Base-by-base conservation (phyloP, 306 rosid genomes). In the Prunus campanulata region DNA sequence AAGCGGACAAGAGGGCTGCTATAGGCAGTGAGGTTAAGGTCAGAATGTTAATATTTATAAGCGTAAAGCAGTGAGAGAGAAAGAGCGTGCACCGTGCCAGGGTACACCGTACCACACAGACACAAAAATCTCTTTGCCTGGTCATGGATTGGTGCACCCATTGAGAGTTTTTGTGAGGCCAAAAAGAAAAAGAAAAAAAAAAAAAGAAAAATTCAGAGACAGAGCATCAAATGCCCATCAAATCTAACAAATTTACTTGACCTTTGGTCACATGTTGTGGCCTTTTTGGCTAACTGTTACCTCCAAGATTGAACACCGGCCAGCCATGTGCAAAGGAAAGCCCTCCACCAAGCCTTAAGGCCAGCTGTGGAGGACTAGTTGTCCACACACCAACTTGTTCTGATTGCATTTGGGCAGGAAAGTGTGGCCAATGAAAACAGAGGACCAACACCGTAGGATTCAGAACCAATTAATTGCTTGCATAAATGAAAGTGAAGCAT, bases 1-100 rank as follows among this genome's bases (percentile, higher is more conserved):
- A n/a, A 63, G 71, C 55, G 77, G 77, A 54, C 68, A 72, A 68
- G 78, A 49, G 47, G 49, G 68, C 49, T 29, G 72, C 70, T 61
- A 16, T 69, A 18, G 60, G 70, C 61, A 61, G 29, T 1, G 15
- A 63, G 78, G 78, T 47, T 18, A 47, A 47, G 70, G 61, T 19
- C 60, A 63, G 4, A 2, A 63, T 24, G 47, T 61, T 11, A 6
- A 19, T 74, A 74, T 74, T 74, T 74, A 74, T 74, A 74, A 46
- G 59, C 57, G 0, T 3, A 12, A 71, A 3, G 6, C 14, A 30
- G 48, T 29, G 8, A 60, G 66, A 32, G 5, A 32, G 27, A 25
- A 25, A 25, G 39, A 32, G 42, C 8, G 29, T 73, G 68, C 68
- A 59, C 77, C 9, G 56, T 51, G 19, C 10, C 2, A 55, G 6